Evolutionary conservation across 1,139 yeast genomes (phyloP), one percentile per base, ranked within the genome.

Genomic region (Debaryomyces subglobosus): DNA sequence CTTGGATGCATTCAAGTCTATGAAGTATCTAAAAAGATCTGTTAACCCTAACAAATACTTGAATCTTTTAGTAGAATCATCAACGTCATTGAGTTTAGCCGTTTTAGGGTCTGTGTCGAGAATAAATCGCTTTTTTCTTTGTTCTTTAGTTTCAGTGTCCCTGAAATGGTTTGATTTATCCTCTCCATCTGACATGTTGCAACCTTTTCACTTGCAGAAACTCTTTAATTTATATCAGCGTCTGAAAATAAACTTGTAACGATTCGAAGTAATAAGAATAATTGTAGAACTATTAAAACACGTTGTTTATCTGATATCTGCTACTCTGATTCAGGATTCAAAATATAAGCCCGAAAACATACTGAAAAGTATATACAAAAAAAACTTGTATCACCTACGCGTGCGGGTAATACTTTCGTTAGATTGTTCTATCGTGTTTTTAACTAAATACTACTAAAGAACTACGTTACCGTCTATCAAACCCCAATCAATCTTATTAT

Each of bases 11-110:
- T 86, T 83, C 42, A 85, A 75, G 60, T 91, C 94, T 51, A 94
- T 89, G 64, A 94, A 94, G 62, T 90, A 92, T 46, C 96, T 83
- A 63, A 94, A 94, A 51, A 92, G 71, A 46, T 90, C 95, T 5
- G 96, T 89, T 42, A 92, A 72, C 0, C 96, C 91, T 45, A 94
- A 71, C 44, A 94, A 74, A 62, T 92, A 89, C 61, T 85, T 85
- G 75, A 90, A 90, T 51, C 98, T 74, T 57, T 78, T 83, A 8
- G 91, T 82, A 1, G 96, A 83, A 59, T 89, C 96, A 49, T 79
- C 83, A 18, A 76, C 76, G 60, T 86, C 89, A 47, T 77, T 77
- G 34, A 70, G 69, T 44, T 78, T 72, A 42, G 87, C 90, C 9
- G 72, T 68, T 52, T 77, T 77, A 9, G 84, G 81, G 51, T 81